Base-by-base conservation (phyloP, 2,329 filamentous ascomycete species). In the Aureobasidium musti region DNA sequence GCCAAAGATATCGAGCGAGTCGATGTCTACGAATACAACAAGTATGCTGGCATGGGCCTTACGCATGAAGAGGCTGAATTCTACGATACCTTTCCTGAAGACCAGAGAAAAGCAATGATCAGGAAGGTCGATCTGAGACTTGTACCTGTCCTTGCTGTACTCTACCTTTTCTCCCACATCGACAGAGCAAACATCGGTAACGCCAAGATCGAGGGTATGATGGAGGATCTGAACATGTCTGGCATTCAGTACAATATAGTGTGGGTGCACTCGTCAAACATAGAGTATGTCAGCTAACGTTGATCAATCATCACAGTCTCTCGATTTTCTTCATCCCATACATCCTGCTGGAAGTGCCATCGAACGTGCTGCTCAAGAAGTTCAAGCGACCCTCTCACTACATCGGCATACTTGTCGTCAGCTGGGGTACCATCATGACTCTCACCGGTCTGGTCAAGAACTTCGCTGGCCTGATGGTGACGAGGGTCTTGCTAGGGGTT, bases 141-240 rank as follows among this genome's bases (percentile, higher is more conserved):
- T 30, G 82, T 91, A 17, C 89, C 89, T 2, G 79, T 90, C 23
- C 80, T 90, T 8, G 89, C 90, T 85, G 75, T 85, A 7, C 77
- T 90, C 19, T 94, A 94, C 74, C 81, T 92, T 17, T 87, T 92
- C 70, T 89, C 87, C 70, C 93, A 92, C 74, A 78, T 93, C 10
- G 90, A 92, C 74, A 82, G 89, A 68, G 17, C 72, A 49, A 94
- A 95, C 72, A 91, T 93, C 68, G 91, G 91, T 52, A 95, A 83
- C 78, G 91, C 85, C 1, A 85, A 85, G 72, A 80, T 87, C 30
- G 84, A 82, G 21, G 83, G 84, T 17, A 76, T 87, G 2, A 76
- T 83, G 66, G 73, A 82, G 14, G 87, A 90, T 66, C 79, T 95
- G 6, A 70, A 83, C 37, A 85, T 94, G 82, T 82, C 82, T 0